Percentiles rank a stretch among this genome's conserved stretches.
These are phyloP conservation scores for Lecanicillium sp. DNA, from an alignment of 2,329 filamentous ascomycete species.

Conservation along the genomic window DNA sequence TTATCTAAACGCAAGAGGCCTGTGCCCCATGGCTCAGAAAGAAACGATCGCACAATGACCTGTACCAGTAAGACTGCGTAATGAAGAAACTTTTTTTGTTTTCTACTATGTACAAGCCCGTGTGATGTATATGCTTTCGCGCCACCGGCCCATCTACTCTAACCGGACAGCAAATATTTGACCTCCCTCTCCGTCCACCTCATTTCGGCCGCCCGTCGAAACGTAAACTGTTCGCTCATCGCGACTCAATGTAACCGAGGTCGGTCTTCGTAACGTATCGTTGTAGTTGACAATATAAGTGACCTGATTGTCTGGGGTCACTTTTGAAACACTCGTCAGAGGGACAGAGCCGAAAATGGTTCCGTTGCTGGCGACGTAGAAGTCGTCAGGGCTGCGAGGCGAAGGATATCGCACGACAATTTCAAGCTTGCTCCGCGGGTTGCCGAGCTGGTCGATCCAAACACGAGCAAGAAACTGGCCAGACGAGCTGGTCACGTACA, in stretches of 20 bases:
- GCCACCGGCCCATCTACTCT: background rate
- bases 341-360: slow-evolving; percentile 14
- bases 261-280: slow-evolving; percentile 11
- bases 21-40: no score
- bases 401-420: slow-evolving; percentile 6
- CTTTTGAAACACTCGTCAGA: slow-evolving; percentile 3
- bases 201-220: slow-evolving; percentile 13
- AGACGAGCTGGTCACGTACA: slow-evolving; percentile 20
- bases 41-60: no score
- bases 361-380: slow-evolving; percentile 15
- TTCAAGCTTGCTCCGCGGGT: slow-evolving; percentile 11
- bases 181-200: background rate
- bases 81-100: no score
- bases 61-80: no score
- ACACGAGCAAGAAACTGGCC: slow-evolving; percentile 14
- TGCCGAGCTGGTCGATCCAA: slow-evolving; percentile 11
- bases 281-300: slow-evolving; percentile 6
- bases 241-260: slow-evolving; percentile 14
- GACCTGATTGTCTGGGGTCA: background rate
- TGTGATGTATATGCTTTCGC: no score
- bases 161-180: slow-evolving; percentile 9
- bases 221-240: slow-evolving; percentile 18
- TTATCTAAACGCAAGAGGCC: no score
- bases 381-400: slow-evolving; percentile 16
- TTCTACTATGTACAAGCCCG: background rate